phyloP scores from a whole-genome alignment of 176 grass and related monocot species.

The Panicum miliaceum region DNA sequence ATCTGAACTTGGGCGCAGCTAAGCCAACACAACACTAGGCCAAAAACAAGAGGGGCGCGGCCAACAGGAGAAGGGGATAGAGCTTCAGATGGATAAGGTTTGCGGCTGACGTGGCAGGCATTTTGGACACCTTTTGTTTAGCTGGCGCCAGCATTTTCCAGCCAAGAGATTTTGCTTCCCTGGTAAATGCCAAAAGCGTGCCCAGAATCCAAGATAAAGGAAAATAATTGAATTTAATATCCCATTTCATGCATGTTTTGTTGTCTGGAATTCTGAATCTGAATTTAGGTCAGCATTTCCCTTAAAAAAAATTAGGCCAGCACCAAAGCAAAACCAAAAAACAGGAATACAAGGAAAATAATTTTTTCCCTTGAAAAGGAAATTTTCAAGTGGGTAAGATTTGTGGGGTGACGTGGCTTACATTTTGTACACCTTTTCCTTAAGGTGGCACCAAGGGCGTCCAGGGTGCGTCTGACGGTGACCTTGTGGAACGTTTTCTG shows the following conservation, averaged over 20 bases:
- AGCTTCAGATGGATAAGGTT: not conserved
- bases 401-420: constrained; percentile 1
- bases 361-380: too few species aligned
- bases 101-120: not conserved
- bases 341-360: too few species aligned
- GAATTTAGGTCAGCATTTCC: too few species aligned
- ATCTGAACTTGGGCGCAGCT: not conserved
- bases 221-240: too few species aligned
- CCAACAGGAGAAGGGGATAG: not conserved
- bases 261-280: too few species aligned
- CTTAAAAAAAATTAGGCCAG: too few species aligned
- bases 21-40: too few species aligned
- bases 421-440: constrained; percentile 8
- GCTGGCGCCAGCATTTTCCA: not conserved
- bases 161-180: not conserved
- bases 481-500: not conserved
- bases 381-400: constrained; percentile 27
- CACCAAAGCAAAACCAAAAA: too few species aligned
- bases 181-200: not conserved
- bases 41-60: not conserved
- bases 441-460: not conserved
- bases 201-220: not conserved
- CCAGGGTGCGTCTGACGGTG: not conserved
- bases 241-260: too few species aligned
- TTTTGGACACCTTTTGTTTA: not conserved